Evolutionary conservation across 345 rosid genomes (phyloP).

Genomic region (Odontarrhena argentea): DNA sequence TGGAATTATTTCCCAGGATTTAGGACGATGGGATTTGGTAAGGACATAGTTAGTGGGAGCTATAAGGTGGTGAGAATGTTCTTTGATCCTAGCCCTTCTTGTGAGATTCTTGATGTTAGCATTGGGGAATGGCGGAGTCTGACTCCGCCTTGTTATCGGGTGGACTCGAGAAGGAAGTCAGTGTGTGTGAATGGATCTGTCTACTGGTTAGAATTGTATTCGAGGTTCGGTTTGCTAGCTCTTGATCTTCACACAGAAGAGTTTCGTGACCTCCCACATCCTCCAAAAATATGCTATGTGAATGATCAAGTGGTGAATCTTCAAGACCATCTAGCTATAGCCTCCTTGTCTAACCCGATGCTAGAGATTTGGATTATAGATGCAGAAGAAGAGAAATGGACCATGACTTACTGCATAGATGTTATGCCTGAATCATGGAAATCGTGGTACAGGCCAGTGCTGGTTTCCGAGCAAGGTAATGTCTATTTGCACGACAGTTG

Average conservation of each 20-base stretch:
- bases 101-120: conserved; percentile 18
- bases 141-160: not conserved
- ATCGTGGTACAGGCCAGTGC: not conserved
- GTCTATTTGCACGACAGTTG: no score
- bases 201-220: not conserved
- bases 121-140: conserved; percentile 26
- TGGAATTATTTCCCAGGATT: not conserved
- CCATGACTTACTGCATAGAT: not conserved
- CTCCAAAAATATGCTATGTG: not conserved
- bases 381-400: conserved; percentile 2
- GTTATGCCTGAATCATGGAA: not conserved
- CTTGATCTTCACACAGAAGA: conserved; percentile 16
- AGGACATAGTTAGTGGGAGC: conserved; percentile 3
- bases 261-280: not conserved
- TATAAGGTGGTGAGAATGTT: conserved; percentile 24
- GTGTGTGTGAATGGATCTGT: conserved; percentile 14
- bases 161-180: not conserved
- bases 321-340: conserved; percentile 13
- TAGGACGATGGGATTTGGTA: conserved; percentile 12
- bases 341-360: not conserved
- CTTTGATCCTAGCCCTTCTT: not conserved
- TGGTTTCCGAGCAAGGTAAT: no score
- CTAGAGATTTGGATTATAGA: not conserved
- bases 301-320: not conserved
- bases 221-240: not conserved